Conservation (phyloP, 208 protist genomes). For the Leishmania braziliensis region DNA sequence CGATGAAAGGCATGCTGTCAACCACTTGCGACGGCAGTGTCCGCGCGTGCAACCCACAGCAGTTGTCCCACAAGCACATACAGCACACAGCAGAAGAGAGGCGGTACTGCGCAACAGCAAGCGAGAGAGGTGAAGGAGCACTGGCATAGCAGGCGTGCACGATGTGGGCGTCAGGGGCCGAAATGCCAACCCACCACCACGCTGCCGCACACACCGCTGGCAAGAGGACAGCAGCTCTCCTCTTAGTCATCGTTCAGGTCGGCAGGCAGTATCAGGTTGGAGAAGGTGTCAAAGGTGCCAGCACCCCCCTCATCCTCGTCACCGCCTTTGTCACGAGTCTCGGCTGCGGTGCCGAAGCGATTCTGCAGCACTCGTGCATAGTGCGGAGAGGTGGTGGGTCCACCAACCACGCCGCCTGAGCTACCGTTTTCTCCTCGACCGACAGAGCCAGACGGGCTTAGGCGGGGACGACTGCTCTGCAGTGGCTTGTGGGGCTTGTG, state of each 20-base stretch:
- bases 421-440: neutral
- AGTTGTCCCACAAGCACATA: neutral
- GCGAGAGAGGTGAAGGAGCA: neutral
- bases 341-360: neutral
- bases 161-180: too few species aligned
- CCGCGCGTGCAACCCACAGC: neutral
- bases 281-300: slow-evolving; percentile 56
- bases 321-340: neutral
- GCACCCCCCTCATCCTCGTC: neutral
- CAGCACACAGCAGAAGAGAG: neutral
- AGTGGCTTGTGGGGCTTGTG: slow-evolving; percentile 12
- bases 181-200: neutral
- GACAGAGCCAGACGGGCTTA: neutral
- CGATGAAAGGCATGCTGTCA: neutral
- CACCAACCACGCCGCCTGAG: neutral
- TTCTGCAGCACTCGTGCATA: neutral
- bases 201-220: neutral
- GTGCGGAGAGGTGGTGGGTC: neutral
- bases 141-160: neutral
- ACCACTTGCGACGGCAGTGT: neutral
- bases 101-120: neutral
- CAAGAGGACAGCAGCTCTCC: neutral
- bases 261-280: slow-evolving; percentile 31
- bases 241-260: slow-evolving; percentile 3
- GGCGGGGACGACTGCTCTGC: slow-evolving; percentile 9